Conservation (phyloP, 495 filamentous ascomycete species). For the Tuber calosporum region DNA sequence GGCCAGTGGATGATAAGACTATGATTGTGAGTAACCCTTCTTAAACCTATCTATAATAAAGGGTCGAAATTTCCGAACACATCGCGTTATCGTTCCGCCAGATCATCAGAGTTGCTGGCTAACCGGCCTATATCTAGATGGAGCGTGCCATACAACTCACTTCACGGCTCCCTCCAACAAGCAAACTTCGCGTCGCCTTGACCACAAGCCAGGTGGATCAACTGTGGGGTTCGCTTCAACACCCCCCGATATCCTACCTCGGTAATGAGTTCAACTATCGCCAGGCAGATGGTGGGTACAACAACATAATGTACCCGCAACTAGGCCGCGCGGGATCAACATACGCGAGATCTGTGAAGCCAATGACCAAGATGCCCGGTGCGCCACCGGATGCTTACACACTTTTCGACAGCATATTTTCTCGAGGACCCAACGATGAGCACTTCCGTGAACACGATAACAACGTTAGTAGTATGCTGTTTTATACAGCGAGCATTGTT, state of each 20-base stretch:
- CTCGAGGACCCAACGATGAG: conserved; percentile 47
- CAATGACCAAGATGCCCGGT: conserved; percentile 56
- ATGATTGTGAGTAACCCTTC: conserved; percentile 38
- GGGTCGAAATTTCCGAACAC: background rate
- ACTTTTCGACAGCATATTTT: conserved; percentile 70
- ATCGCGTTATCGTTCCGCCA: background rate
- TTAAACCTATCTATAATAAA: conserved; percentile 5
- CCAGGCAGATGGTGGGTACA: conserved; percentile 62
- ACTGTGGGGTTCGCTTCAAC: conserved; percentile 62
- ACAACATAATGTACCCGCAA: conserved; percentile 56
- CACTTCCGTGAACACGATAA: conserved; percentile 61
- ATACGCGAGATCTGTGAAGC: conserved; percentile 67
- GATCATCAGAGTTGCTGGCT: background rate
- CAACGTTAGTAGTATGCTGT: conserved; percentile 78
- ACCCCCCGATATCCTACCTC: conserved; percentile 59
- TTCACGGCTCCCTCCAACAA: conserved; percentile 53
- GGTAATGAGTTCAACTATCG: conserved; percentile 52
- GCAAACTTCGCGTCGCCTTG: conserved; percentile 49
- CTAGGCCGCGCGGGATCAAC: conserved; percentile 54
- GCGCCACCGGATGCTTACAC: conserved; percentile 66
- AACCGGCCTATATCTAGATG: conserved; percentile 46
- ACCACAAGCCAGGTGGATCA: conserved; percentile 56
- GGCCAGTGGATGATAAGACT: conserved; percentile 65
- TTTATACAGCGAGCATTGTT: conserved; percentile 83
- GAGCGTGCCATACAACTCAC: conserved; percentile 72